phyloP scores from a whole-genome alignment of 179 eudicot genomes.

The Silene vulgaris region DNA sequence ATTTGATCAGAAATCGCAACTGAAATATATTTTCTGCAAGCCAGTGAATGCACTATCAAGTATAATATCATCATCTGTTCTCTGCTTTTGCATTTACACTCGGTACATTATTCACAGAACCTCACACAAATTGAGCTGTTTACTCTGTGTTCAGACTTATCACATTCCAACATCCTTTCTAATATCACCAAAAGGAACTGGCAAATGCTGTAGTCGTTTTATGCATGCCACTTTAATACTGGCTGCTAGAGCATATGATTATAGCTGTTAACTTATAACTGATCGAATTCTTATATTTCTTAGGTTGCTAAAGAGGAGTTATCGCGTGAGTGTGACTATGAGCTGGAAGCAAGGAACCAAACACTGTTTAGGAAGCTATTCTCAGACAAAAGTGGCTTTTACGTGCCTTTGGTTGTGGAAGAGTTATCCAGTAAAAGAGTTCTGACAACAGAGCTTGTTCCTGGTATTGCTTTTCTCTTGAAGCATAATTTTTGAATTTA shows the following conservation, averaged over 20 bases:
- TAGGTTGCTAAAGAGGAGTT: slow-evolving; percentile 98
- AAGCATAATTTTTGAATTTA: slow-evolving; percentile 1
- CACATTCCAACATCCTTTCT: background rate
- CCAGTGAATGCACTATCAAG: background rate
- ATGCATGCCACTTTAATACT: slow-evolving; percentile 1
- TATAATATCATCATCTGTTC: background rate
- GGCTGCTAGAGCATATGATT: background rate
- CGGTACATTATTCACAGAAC: too few species aligned
- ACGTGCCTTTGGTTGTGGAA: slow-evolving; percentile 79
- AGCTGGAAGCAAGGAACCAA: slow-evolving; percentile 73
- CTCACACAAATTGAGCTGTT: background rate
- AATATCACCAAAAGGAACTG: background rate
- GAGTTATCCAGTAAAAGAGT: slow-evolving; percentile 76
- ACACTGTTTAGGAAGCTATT: slow-evolving; percentile 51
- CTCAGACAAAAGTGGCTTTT: slow-evolving; percentile 56
- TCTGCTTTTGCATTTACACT: background rate
- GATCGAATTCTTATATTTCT: slow-evolving; percentile 12
- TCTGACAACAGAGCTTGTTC: slow-evolving; percentile 75
- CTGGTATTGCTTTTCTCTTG: slow-evolving; percentile 43
- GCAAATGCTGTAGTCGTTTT: background rate
- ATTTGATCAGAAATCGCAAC: background rate
- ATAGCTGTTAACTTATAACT: slow-evolving; percentile 3
- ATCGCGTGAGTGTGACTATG: slow-evolving; percentile 90
- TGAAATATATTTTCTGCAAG: background rate
- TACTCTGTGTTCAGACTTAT: background rate